Evolutionary conservation across 2,329 filamentous ascomycete species (phyloP).

Genomic region (Colletotrichum aenigma): DNA sequence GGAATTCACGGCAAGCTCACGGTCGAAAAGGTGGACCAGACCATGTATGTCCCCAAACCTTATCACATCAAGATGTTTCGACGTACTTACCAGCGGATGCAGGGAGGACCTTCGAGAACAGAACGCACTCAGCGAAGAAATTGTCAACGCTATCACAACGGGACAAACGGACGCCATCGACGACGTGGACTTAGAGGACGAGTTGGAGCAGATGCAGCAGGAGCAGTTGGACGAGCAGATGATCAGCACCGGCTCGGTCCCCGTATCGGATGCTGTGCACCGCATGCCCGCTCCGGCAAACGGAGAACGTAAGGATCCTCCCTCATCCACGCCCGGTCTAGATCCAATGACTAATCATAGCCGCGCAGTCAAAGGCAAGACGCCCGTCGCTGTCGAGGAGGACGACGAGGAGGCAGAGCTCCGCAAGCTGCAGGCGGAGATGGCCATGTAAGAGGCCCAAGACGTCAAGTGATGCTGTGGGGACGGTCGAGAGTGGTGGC

Average conservation of each 20-base stretch:
- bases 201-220: constrained; percentile 87
- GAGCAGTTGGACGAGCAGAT: constrained; percentile 93
- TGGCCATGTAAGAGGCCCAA: constrained; percentile 76
- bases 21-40: constrained; percentile 92
- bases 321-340: background rate
- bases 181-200: constrained; percentile 84
- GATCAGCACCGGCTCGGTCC: constrained; percentile 85
- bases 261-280: constrained; percentile 78
- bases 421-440: constrained; percentile 91
- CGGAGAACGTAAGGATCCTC: constrained; percentile 71
- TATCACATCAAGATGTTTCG: no score
- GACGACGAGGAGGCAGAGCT: constrained; percentile 97
- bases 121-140: constrained; percentile 92
- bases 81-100: constrained; percentile 18
- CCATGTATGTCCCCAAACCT: constrained; percentile 70
- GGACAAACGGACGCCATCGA: constrained; percentile 74
- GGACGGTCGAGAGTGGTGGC: constrained; percentile 4
- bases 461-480: background rate
- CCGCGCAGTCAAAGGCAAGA: constrained; percentile 54
- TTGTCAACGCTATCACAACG: constrained; percentile 82
- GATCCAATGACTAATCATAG: background rate
- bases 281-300: constrained; percentile 77
- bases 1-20: constrained; percentile 89
- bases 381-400: constrained; percentile 59
- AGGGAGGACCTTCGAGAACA: constrained; percentile 93